Base-by-base conservation (phyloP, 371 early-diverging fungal genomes). In the Mucor indicus region DNA sequence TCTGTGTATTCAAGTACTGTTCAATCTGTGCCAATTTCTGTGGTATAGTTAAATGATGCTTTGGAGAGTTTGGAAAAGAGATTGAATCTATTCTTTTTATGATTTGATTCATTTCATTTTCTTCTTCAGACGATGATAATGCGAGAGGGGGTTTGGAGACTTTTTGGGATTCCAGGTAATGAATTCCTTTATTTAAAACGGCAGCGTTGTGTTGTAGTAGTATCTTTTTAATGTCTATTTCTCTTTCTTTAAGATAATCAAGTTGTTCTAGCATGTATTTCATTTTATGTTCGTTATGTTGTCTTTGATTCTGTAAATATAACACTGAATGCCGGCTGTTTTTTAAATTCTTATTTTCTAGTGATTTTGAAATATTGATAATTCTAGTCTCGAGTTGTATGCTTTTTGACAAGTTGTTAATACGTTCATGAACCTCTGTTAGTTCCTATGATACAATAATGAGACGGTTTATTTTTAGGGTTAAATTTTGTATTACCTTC, bases 121-220 rank as follows among this genome's bases (percentile, higher is more conserved):
- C 29, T 27, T 29, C 8, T 29, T 29, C 8, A 12, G 30, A 29
- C 30, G 12, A 29, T 29, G 30, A 12, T 29, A 29, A 29, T 29
- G 30, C 30, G 22, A 24, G 25, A 16, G 12, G 31, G 3, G 13
- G 40, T 16, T 11, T n/a, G 29, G 13, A 6, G 16, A 17, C 29
- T 22, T 24, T 24, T 2, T 22, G 25, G n/a, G 19, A 38, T 9
- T 57, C 53, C 2, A 47, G 35, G 5, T 38, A 33, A 16, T 68
- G 68, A 1, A 72, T 67, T 1, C 77, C 80, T 11, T 68, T 40
- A 1, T 65, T 64, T 20, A 91, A 49, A 4, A 82, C 77, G 16
- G 75, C 83, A 0, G 84, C 83, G 4, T 81, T 80, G 48, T 91
- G 91, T 41, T 86, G 79, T 30, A 89, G 51, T 12, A 89, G 64